These are phyloP conservation scores for Termitomyces sp. DNA, from an alignment of 768 basidiomycete genomes.

Conservation along the genomic window DNA sequence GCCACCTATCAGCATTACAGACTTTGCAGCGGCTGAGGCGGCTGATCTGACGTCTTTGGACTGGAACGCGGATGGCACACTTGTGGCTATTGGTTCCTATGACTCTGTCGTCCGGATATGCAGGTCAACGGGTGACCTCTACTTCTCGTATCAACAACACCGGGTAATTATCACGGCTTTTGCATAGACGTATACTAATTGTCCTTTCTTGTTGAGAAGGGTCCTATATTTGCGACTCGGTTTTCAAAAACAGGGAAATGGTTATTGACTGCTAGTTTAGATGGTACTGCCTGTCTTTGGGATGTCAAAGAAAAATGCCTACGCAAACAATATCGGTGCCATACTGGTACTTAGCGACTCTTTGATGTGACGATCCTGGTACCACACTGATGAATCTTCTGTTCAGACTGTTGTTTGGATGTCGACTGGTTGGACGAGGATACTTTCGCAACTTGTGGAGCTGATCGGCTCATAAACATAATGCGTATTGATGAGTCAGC, in stretches of 20 bases:
- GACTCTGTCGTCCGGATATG: constrained; percentile 69
- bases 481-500: constrained; percentile 46
- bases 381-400: background rate
- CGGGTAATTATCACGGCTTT: constrained; percentile 39
- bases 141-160: constrained; percentile 60
- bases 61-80: constrained; percentile 70
- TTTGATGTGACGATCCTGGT: background rate
- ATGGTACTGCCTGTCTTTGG: constrained; percentile 77
- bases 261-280: constrained; percentile 73
- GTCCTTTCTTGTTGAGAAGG: constrained; percentile 44
- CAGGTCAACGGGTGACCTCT: constrained; percentile 52
- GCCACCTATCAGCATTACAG: constrained; percentile 38
- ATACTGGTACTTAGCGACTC: constrained; percentile 45
- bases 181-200: constrained; percentile 14
- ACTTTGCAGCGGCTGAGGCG: constrained; percentile 38
- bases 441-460: constrained; percentile 69
- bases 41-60: constrained; percentile 73
- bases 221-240: constrained; percentile 72
- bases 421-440: constrained; percentile 74
- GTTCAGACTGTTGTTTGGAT: constrained; percentile 70
- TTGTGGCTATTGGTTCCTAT: constrained; percentile 75
- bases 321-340: constrained; percentile 57
- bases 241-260: constrained; percentile 73
- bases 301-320: constrained; percentile 59
- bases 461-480: constrained; percentile 60